phyloP scores from a whole-genome alignment of 108 stramenopile species.

The Fistulifera pelliculosa region DNA sequence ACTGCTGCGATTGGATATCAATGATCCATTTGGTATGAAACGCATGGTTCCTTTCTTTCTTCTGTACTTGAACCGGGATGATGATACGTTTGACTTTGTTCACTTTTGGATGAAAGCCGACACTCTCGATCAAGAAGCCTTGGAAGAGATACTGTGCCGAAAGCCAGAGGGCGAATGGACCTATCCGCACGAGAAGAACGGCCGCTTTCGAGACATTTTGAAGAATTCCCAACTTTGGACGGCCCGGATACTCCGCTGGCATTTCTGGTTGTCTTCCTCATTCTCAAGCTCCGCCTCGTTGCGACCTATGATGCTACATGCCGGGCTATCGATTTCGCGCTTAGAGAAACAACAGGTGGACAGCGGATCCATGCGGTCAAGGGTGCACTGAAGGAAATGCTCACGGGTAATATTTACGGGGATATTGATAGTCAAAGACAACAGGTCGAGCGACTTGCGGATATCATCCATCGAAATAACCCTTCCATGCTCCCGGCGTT shows the following conservation, averaged over 20 bases:
- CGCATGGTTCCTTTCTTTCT: not conserved
- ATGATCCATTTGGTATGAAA: no score
- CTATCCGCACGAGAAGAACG: not conserved
- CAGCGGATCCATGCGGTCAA: not conserved
- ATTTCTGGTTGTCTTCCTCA: not conserved
- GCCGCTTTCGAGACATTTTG: not conserved
- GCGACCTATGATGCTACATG: not conserved
- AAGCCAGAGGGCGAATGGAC: not conserved
- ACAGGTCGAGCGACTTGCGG: not conserved
- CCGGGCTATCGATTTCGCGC: not conserved
- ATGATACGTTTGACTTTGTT: not conserved
- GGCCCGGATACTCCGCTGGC: not conserved
- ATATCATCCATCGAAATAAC: not conserved
- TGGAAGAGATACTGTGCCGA: not conserved
- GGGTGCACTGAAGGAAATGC: not conserved
- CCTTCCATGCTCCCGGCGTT: slow-evolving; percentile 1
- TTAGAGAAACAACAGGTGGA: not conserved
- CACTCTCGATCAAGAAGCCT: not conserved
- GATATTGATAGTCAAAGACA: no score
- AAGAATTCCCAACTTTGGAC: not conserved
- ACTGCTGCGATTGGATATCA: no score
- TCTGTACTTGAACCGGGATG: not conserved
- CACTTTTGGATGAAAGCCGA: not conserved
- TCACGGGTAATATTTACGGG: not conserved
- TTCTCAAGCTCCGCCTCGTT: not conserved